A percentile compares a stretch with the other conserved stretches of the same genome.
phyloP scores from a whole-genome alignment of 257 asterid genomes.

The Voacanga thouarsii region DNA sequence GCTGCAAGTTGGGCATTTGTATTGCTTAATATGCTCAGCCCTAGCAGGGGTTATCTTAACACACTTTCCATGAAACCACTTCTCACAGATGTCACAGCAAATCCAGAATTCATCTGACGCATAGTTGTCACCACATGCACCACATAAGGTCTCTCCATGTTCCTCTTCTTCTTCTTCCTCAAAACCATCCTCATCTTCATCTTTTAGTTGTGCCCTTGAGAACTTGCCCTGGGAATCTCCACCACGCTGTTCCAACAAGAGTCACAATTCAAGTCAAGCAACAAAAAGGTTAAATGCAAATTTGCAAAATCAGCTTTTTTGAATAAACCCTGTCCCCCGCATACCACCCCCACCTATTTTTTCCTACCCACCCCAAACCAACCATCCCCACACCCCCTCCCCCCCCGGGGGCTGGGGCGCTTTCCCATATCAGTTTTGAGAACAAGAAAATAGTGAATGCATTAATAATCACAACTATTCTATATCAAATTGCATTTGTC shows the following conservation, averaged over 20 bases:
- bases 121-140: constrained; percentile 71
- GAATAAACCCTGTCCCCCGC: background rate
- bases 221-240: constrained; percentile 37
- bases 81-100: constrained; percentile 75
- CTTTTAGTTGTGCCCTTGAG: constrained; percentile 41
- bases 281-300: background rate
- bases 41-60: constrained; percentile 83
- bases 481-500: background rate
- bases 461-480: background rate
- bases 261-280: background rate
- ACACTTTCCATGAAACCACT: constrained; percentile 89
- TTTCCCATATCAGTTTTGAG: background rate
- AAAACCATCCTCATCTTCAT: constrained; percentile 40
- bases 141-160: constrained; percentile 39
- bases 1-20: constrained; percentile 64
- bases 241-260: constrained; percentile 8
- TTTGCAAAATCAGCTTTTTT: background rate
- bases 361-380: too few relatives aligned
- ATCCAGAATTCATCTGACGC: constrained; percentile 77
- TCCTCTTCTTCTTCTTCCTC: constrained; percentile 47
- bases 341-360: background rate
- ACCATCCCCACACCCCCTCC: too few relatives aligned
- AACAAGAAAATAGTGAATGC: background rate
- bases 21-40: constrained; percentile 89
- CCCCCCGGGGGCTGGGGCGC: too few relatives aligned